Base-by-base conservation (phyloP, 2,329 filamentous ascomycete genomes). In the Diaporthe batatas region DNA sequence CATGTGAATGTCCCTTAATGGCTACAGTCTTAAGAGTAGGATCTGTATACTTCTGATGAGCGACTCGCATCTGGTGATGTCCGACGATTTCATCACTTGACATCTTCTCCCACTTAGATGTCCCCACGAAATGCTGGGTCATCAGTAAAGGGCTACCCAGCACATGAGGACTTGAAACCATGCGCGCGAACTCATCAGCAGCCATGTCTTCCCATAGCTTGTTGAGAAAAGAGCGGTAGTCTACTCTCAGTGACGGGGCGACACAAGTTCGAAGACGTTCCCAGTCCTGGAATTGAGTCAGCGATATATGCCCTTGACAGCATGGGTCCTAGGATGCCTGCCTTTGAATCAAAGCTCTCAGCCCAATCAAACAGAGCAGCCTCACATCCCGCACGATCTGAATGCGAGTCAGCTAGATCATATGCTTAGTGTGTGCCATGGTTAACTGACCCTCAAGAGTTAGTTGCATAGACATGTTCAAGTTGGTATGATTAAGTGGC, bases 91-190 rank as follows among this genome's bases (percentile, higher is more conserved):
- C 83, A 74, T 81, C 81, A 71, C 86, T 84, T 36, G 78, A 79
- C 16, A 83, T 82, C 80, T 87, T 85, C 78, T 85, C 84, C 86
- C 86, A 89, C 75, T 83, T 82, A 44, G 84, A 85, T 73, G 84
- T 85, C 75, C 87, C 87, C 76, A 89, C 85, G 78, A 89, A 87
- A 80, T 90, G 87, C 81, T 90, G 87, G 25, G 87, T 90, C 81
- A 84, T 88, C 76, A 90, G 82, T 25, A 84, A 81, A 25, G 83
- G 83, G 80, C 89, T 84, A 76, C 87, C 87, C n/a, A 90, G 85
- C 34, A 90, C 87, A 16, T 82, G 79, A 2, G 83, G 82, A 79
- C 85, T 83, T 0, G 86, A 88, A 3, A 85, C 86, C 85, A 89
- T 87, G 59, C 77, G 78, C 39, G 89, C 75, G 78, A 87, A 89